A percentile compares a stretch with the other conserved stretches of the same genome.
Conservation (phyloP, 106 monocot species). For the Platanthera zijinensis region DNA sequence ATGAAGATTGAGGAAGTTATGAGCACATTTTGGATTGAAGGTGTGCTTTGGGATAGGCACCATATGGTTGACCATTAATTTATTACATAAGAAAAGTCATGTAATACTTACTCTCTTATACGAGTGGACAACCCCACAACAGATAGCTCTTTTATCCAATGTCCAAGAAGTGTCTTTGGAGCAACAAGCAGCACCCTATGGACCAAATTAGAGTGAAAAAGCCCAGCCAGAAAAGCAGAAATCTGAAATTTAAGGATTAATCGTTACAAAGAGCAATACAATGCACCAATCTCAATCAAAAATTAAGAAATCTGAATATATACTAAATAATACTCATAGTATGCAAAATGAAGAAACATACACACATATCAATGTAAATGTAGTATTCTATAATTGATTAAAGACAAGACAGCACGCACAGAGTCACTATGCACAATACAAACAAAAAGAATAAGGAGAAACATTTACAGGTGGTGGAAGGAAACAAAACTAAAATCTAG, state of each 20-base stretch:
- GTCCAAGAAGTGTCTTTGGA: conserved; percentile 88
- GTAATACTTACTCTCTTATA: conserved; percentile 64
- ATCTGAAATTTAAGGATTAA: conserved; percentile 37
- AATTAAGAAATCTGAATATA: not conserved
- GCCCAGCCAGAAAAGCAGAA: conserved; percentile 80
- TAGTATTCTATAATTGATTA: not conserved
- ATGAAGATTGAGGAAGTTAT: not conserved
- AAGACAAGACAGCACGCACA: not conserved
- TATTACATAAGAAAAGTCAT: conserved; percentile 8
- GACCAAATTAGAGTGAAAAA: conserved; percentile 71
- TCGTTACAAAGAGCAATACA: conserved; percentile 1
- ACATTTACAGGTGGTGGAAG: not conserved
- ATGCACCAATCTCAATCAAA: not conserved
- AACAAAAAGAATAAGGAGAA: not conserved
- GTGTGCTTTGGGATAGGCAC: not conserved
- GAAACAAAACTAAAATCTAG: not conserved
- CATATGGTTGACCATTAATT: not conserved
- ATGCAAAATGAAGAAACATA: not conserved
- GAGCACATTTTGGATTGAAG: conserved; percentile 1
- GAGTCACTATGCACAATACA: not conserved
- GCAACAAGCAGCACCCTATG: conserved; percentile 80
- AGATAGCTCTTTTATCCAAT: conserved; percentile 90
- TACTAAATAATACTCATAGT: not conserved
- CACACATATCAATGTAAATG: not conserved
- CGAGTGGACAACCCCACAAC: conserved; percentile 65